These are phyloP conservation scores for Eimeria praecox DNA, from an alignment of 169 alveolate species.

Conservation along the genomic window DNA sequence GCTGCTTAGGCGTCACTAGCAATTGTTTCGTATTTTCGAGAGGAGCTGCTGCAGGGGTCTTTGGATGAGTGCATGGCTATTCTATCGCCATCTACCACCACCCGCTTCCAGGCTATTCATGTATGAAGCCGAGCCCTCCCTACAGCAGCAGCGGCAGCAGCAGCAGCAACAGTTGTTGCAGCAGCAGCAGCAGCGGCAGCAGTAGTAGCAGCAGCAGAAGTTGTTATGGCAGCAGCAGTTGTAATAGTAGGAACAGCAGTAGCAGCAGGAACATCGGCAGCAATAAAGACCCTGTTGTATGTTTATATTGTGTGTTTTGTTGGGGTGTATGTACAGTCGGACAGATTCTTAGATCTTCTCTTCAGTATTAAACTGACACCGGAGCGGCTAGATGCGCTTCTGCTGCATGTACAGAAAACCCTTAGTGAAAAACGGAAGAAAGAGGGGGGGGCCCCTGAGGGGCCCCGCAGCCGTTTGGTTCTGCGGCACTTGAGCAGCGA, in stretches of 20 bases:
- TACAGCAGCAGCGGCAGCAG: conserved; percentile 32
- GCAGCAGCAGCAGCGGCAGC: not conserved
- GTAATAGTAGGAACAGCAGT: not conserved
- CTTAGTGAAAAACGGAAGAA: conserved; percentile 11
- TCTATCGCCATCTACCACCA: conserved; percentile 68
- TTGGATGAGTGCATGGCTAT: conserved; percentile 65
- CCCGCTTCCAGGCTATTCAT: conserved; percentile 65
- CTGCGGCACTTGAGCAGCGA: conserved; percentile 31
- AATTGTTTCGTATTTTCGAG: conserved; percentile 53
- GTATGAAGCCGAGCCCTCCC: conserved; percentile 17
- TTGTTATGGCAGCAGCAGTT: conserved; percentile 14
- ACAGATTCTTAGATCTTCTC: conserved; percentile 26
- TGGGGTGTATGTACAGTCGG: conserved; percentile 69
- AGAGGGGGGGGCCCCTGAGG: not conserved
- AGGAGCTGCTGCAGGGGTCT: conserved; percentile 68
- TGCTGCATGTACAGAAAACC: conserved; percentile 18
- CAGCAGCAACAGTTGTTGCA: not conserved
- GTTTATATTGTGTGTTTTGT: no score
- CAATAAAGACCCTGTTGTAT: not conserved
- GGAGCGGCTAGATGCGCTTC: conserved; percentile 23
- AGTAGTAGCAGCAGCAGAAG: conserved; percentile 21
- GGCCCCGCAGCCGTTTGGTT: not conserved
- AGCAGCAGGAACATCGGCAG: not conserved
- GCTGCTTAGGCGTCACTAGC: conserved; percentile 68
- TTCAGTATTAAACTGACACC: not conserved